Conservation (phyloP, 208 protist genomes). For the Leishmania arabica region DNA sequence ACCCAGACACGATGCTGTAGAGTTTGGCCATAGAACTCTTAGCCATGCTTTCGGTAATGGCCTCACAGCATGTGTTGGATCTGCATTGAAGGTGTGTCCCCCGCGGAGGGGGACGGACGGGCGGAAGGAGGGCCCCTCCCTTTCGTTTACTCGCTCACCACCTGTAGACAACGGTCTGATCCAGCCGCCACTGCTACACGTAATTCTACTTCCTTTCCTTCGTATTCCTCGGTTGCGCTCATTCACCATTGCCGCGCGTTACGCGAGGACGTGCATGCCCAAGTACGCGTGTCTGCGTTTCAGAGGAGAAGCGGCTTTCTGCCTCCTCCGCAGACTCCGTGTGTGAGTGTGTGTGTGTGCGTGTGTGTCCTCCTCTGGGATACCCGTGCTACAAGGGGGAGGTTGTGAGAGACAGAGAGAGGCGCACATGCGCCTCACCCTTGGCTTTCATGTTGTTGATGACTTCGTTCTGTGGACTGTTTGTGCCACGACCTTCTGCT, state of each 20-base stretch:
- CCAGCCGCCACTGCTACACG: not conserved
- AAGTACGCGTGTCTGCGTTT: not conserved
- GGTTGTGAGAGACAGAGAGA: not conserved
- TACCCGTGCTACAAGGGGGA: not conserved
- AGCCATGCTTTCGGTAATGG: not conserved
- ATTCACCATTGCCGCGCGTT: not conserved
- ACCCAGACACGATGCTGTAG: slow-evolving; percentile 36
- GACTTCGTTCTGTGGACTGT: not conserved
- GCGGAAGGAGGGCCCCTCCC: not conserved
- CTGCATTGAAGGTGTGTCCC: not conserved
- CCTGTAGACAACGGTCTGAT: not conserved
- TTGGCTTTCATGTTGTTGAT: not conserved
- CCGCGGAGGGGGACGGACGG: not conserved
- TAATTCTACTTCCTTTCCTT: not conserved
- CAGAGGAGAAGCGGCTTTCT: not conserved
- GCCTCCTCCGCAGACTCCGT: not conserved
- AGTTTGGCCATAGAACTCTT: not conserved
- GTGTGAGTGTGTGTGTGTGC: not conserved
- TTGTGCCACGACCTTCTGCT: not conserved
- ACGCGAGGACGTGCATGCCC: not conserved
- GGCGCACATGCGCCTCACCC: not conserved
- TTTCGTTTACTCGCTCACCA: not conserved
- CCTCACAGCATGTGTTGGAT: not conserved
- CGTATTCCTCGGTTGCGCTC: not conserved
- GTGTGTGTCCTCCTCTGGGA: not conserved